Base-by-base conservation (phyloP, 1,284 basidiomycete species). In the Sporisorium sorghi region DNA sequence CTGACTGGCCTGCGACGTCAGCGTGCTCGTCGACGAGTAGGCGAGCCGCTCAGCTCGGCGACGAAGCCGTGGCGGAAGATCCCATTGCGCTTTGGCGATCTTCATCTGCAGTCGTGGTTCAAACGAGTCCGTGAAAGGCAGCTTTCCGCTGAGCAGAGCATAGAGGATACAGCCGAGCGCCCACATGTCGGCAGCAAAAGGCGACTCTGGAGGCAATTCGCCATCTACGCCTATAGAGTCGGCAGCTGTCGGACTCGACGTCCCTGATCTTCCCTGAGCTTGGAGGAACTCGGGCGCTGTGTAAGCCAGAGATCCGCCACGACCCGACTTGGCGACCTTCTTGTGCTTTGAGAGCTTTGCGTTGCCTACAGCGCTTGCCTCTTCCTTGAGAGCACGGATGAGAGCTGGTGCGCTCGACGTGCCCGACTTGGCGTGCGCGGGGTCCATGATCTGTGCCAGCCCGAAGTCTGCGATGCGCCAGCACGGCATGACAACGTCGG, bases 381-480 rank as follows among this genome's bases (percentile, higher is more conserved):
- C 61, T n/a, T 71, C 54, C 49, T 66, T 74, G 50, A 74, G 62
- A 14, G 72, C 66, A n/a, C 72, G 61, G 15, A 66, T 48, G 9
- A 74, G 50, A 17, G 61, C 62, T 9, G 72, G 39, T 42, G 66
- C 47, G 12, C 55, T 58, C 10, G 51, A 15, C 5, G 40, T 40
- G 28, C 54, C 56, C 11, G 40, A 23, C 42, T 57, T 63, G 40
- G 40, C 35, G 5, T 66, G 56, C 2, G 15, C 19, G 6, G 54
- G 57, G 21, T 65, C 61, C 23, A 74, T 32, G 19, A 52, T 37
- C 40, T 65, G 65, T 26, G 92, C 88, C 86, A 94, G 88, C 53
- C 93, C 93, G 85, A 95, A 95, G 85, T 95, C 93, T 47, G 88
- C 87, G 39, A 95, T 55, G 26, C 82, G 73, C 84, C 84, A 85